Evolutionary conservation across 164 flowering plant species (phyloP).

Genomic region (Stephania yunnanensis): DNA sequence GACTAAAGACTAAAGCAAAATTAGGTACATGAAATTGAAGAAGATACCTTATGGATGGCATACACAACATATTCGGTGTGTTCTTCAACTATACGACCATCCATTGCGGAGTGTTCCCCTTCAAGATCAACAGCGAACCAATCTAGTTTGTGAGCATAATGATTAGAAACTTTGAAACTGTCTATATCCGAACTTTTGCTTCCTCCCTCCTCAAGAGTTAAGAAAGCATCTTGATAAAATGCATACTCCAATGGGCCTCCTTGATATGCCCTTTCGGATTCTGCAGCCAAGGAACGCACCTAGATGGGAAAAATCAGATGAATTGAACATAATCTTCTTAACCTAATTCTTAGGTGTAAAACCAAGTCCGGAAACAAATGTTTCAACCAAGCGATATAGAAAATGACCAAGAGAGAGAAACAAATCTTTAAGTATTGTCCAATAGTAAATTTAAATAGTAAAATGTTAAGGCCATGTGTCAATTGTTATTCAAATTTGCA

Average conservation of each 20-base stretch:
- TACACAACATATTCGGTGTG: constrained; percentile 94
- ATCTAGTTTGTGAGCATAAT: constrained; percentile 58
- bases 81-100: constrained; percentile 89
- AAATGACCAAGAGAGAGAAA: background rate
- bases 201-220: constrained; percentile 44
- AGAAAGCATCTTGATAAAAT: constrained; percentile 62
- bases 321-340: background rate
- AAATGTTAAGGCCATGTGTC: no score
- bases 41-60: constrained; percentile 86
- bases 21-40: constrained; percentile 7
- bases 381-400: background rate
- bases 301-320: constrained; percentile 20
- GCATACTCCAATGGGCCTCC: constrained; percentile 78
- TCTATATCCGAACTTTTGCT: constrained; percentile 26
- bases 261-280: constrained; percentile 94
- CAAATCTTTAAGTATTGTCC: background rate
- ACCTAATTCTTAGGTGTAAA: background rate
- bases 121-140: constrained; percentile 99
- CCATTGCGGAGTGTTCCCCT: constrained; percentile 99
- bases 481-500: no score
- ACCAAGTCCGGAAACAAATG: background rate
- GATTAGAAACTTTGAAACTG: constrained; percentile 46
- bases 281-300: constrained; percentile 96
- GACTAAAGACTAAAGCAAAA: background rate
- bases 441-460: background rate